Conservation (phyloP, 1,284 basidiomycete species). For the Dichomitus squalens region DNA sequence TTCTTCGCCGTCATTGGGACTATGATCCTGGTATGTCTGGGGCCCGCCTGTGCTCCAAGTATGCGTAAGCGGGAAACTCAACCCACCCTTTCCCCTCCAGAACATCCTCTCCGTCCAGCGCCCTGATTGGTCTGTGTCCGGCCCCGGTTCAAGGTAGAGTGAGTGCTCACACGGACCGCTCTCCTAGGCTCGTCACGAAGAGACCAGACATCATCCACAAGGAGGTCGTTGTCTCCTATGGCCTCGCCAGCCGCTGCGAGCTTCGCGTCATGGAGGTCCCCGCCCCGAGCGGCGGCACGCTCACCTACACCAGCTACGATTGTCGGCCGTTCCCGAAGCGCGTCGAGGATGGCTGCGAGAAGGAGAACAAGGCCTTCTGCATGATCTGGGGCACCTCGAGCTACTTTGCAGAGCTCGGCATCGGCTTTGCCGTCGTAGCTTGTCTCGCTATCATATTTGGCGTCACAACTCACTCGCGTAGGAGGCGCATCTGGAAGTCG, state of each 20-base stretch:
- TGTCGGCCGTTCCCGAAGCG: constrained; percentile 68
- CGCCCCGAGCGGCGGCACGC: constrained; percentile 41
- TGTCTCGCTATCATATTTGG: constrained; percentile 64
- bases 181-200: constrained; percentile 59
- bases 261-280: constrained; percentile 53
- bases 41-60: background rate
- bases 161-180: constrained; percentile 15
- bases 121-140: constrained; percentile 60
- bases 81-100: constrained; percentile 37
- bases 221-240: constrained; percentile 55
- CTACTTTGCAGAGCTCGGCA: constrained; percentile 61
- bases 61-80: background rate
- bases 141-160: background rate
- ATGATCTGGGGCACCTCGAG: constrained; percentile 70
- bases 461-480: constrained; percentile 68
- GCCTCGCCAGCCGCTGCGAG: constrained; percentile 60
- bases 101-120: constrained; percentile 58
- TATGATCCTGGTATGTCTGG: constrained; percentile 52
- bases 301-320: constrained; percentile 56
- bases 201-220: constrained; percentile 49
- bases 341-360: constrained; percentile 63
- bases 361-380: constrained; percentile 63
- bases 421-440: constrained; percentile 63
- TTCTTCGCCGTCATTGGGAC: constrained; percentile 54
- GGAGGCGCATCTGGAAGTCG: constrained; percentile 74